A percentile compares a stretch with the other conserved stretches of the same genome.
Conservation (phyloP, 306 rosid genomes). For the Biancaea sappan region DNA sequence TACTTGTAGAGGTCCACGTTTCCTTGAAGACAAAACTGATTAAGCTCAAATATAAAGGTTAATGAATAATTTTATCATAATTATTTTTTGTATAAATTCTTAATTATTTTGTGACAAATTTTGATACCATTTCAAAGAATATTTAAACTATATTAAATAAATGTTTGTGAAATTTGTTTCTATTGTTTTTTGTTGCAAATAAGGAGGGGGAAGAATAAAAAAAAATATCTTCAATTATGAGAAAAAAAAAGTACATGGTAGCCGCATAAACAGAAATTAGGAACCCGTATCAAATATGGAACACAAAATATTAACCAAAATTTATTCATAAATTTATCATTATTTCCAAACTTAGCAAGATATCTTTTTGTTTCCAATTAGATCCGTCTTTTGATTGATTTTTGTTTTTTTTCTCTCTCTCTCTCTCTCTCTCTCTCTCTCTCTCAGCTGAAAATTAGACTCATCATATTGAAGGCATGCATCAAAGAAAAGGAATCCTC, state of each 20-base stretch:
- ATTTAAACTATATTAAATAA: too few species aligned
- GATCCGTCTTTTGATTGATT: too few species aligned
- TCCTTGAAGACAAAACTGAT: neutral
- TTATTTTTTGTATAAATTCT: neutral
- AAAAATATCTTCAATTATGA: too few species aligned
- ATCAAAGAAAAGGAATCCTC: neutral
- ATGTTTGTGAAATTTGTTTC: too few species aligned
- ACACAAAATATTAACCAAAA: slow-evolving; percentile 8
- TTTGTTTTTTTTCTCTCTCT: too few species aligned
- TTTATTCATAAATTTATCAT: slow-evolving; percentile 14
- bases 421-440: neutral
- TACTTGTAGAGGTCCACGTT: neutral
- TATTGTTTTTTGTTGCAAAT: too few species aligned
- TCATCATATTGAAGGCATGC: too few species aligned
- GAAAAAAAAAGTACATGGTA: too few species aligned
- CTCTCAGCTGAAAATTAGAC: neutral
- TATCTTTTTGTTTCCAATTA: neutral
- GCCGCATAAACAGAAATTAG: slow-evolving; percentile 39
- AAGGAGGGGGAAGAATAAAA: too few species aligned
- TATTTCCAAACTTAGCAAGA: neutral
- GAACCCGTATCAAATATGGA: slow-evolving; percentile 33
- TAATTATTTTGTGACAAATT: too few species aligned
- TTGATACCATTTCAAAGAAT: too few species aligned
- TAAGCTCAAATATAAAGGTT: neutral
- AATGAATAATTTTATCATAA: neutral